Evolutionary conservation across 176 grass and related monocot genomes (phyloP), one percentile per base, ranked within the genome.

Genomic region (Themeda triandra): DNA sequence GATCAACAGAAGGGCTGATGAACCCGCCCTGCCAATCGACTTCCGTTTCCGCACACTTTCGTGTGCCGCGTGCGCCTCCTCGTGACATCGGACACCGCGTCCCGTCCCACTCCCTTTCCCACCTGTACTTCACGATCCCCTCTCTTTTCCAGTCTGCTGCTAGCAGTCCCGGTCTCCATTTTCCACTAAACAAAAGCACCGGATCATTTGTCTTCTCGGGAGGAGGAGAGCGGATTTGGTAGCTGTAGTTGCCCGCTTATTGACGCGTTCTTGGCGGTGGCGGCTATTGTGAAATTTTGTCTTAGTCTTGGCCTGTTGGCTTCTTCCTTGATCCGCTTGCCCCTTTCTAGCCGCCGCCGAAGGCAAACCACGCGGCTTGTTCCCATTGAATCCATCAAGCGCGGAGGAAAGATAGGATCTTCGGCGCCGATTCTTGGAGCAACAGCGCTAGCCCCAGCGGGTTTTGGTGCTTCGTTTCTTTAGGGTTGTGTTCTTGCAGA

Each of bases 241-340:
- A 15, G 31, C 13, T 64, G 73, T 60, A 14, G 24, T 13, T 54
- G 24, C 69, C 30, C 33, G 35, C 24, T 44, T 65, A 30, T 86
- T 90, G 80, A 39, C 86, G 73, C 36, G 48, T 87, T 80, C 75
- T 65, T 80, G 84, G 80, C 80, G 66, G 75, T 79, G 84, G 75
- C 80, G 66, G 75, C 79, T 82, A 42, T 21, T 73, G 13, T 25
- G 65, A 41, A 41, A 32, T 24, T 54, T 24, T 54, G 30, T 33
- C 29, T 37, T n/a, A 40, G 19, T 39, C 44, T 67, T 56, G 67
- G 41, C 69, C n/a, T 45, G 5, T 30, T 70, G 54, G 76, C 49
- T 45, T 70, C 63, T 51, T 77, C 79, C 73, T 80, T 75, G 73
- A 49, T 69, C 88, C 46, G 36, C 37, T 39, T 28, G 33, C 46